phyloP scores from a whole-genome alignment of 1,139 yeast species.

The Geotrichum restrictum region DNA sequence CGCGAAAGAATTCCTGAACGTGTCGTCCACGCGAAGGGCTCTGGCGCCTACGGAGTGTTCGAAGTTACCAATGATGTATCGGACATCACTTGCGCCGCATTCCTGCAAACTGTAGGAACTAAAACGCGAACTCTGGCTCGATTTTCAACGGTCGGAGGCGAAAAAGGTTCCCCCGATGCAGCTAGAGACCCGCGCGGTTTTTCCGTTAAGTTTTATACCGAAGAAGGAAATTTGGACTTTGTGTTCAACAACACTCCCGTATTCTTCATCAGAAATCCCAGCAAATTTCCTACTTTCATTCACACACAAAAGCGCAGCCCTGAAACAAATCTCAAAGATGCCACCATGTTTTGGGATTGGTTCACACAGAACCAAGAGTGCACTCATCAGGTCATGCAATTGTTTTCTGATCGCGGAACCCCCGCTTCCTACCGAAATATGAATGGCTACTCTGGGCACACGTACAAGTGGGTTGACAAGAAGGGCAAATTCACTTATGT shows the following conservation, averaged over 20 bases:
- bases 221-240: constrained; percentile 83
- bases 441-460: constrained; percentile 76
- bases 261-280: constrained; percentile 80
- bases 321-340: constrained; percentile 75
- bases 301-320: constrained; percentile 89
- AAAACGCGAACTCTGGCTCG: constrained; percentile 71
- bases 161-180: constrained; percentile 75
- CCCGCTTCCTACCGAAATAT: constrained; percentile 61
- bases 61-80: constrained; percentile 79
- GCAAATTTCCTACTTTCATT: constrained; percentile 82
- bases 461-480: constrained; percentile 64
- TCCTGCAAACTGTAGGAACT: constrained; percentile 69
- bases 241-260: constrained; percentile 89
- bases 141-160: constrained; percentile 89
- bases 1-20: constrained; percentile 87
- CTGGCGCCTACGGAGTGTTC: constrained; percentile 78
- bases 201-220: constrained; percentile 76
- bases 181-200: constrained; percentile 92
- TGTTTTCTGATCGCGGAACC: constrained; percentile 71
- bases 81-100: constrained; percentile 67
- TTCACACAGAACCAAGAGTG: constrained; percentile 59
- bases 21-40: constrained; percentile 88
- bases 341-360: constrained; percentile 68
- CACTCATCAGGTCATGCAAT: constrained; percentile 58
- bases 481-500: constrained; percentile 64